Evolutionary conservation across 257 asterid genomes (phyloP).

Genomic region (Euphrasia confusa): DNA sequence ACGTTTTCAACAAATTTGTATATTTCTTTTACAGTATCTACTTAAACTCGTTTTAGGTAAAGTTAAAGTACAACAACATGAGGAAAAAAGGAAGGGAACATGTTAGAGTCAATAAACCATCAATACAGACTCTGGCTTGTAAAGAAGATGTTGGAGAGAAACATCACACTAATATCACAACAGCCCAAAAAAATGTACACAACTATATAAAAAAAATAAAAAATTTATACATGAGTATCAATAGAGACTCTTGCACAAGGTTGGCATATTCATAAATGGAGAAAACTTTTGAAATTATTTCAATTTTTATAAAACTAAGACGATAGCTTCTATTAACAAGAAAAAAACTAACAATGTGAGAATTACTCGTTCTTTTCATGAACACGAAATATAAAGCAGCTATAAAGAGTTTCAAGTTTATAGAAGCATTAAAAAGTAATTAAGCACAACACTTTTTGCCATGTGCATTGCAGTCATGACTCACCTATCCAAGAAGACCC

Average conservation of each 20-base stretch:
- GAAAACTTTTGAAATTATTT: too few relatives aligned
- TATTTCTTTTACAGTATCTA: background rate
- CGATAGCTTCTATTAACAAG: background rate
- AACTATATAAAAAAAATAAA: too few relatives aligned
- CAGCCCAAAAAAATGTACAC: background rate
- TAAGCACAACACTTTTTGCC: slow-evolving; percentile 5
- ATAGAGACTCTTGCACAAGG: too few relatives aligned
- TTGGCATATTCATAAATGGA: too few relatives aligned
- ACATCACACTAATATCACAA: background rate
- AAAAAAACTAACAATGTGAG: slow-evolving; percentile 5
- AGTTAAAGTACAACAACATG: background rate
- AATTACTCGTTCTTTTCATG: background rate
- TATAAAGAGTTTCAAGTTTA: background rate
- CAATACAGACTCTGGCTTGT: background rate
- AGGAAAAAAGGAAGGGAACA: background rate
- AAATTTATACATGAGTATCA: too few relatives aligned
- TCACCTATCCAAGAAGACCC: slow-evolving; percentile 88
- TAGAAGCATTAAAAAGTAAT: slow-evolving; percentile 14
- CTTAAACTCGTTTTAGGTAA: background rate
- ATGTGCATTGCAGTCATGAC: slow-evolving; percentile 28
- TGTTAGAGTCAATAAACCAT: background rate
- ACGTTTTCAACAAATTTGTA: background rate
- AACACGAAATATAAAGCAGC: slow-evolving; percentile 12
- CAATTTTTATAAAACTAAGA: background rate
- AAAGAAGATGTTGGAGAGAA: background rate